Evolutionary conservation across 768 basidiomycete species (phyloP), one percentile per base, ranked within the genome.

Genomic region (Russula olivacea): DNA sequence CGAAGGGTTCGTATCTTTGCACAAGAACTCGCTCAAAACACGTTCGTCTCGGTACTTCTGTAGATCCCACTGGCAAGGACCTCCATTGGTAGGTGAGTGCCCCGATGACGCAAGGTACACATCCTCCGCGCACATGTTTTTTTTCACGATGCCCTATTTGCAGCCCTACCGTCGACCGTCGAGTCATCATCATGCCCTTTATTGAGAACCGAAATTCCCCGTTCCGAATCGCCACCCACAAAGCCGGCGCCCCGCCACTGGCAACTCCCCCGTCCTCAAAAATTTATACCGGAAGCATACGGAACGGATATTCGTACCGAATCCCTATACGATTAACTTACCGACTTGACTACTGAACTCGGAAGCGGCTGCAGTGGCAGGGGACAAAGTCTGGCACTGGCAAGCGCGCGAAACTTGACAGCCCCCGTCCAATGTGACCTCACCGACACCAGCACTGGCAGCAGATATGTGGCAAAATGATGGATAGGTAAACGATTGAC

Each of bases 21-120:
- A 36, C 15, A 4, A 38, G 38, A 40, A 40, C 38, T 52, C 91
- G 92, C 12, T 91, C 89, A 21, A 93, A 94, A 76, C 91, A 90
- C 77, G 84, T 93, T 66, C 93, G 95, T 72, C 82, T 96, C 64
- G 87, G 94, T 73, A 89, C 91, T 23, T 88, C 91, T 28, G 92
- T 91, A 67, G 84, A 91, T 71, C 78, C 83, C 68, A 80, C 12
- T 12, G 36, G 36, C 36, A 80, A 14, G 4, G 48, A 49, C 15
- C 25, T 2, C 25, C 15, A 10, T 23, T 28, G 48, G 25, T 6
- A 5, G 28, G 23, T 49, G 48, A 36, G 12, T 14, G 25, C 25
- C 45, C 21, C n/a, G 50, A 34, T 51, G 50, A 34, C 50, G 50
- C 50, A 52, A 32, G n/a, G 2, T 8, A 12, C 19, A 4, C 50